Base-by-base conservation (phyloP, 768 basidiomycete species). In the Pisolithus marmoratus region DNA sequence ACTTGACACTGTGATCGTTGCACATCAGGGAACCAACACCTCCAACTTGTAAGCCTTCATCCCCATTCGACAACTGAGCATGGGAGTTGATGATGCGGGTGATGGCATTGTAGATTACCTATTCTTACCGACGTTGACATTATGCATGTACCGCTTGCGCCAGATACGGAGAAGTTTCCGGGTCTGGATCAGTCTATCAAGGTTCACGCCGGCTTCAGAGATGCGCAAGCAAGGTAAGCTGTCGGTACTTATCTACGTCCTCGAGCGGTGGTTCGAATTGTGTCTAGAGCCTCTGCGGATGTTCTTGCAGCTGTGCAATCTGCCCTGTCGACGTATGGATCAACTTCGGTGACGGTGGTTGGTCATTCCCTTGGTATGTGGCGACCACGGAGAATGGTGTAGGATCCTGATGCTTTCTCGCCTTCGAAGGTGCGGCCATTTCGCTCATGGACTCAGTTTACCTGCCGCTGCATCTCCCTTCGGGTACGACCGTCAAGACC, bases 191-290 rank as follows among this genome's bases (percentile, higher is more conserved):
- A 73, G 6, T 49, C 57, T 9, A 65, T 83, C 2, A 12, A 71
- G 54, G 72, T 69, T 4, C 82, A 83, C 53, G 53, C 51, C 26
- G 82, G 82, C 1, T 83, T 83, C 54, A 60, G 50, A 11, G 57
- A 58, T 2, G 72, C 67, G 4, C 81, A 83, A 4, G 70, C 74
- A 4, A 54, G 46, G 81, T 81, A 58, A 27, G 72, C n/a, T 14
- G 42, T 49, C 15, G 4, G 27, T 12, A 19, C 45, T 15, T 8
- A 44, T 42, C 3, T 19, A 11, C 19, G 7, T 12, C 44, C 22
- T 23, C 46, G 2, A 55, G 23, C 37, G 44, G 19, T 31, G 23
- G 5, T 26, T 38, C 19, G 12, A 46, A 9, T 4, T 19, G 44
- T 24, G 31, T 22, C n/a, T 34, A 77, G 75, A 4, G 70, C 75